phyloP scores from a whole-genome alignment of 164 flowering plant genomes.

The Saururus chinensis region DNA sequence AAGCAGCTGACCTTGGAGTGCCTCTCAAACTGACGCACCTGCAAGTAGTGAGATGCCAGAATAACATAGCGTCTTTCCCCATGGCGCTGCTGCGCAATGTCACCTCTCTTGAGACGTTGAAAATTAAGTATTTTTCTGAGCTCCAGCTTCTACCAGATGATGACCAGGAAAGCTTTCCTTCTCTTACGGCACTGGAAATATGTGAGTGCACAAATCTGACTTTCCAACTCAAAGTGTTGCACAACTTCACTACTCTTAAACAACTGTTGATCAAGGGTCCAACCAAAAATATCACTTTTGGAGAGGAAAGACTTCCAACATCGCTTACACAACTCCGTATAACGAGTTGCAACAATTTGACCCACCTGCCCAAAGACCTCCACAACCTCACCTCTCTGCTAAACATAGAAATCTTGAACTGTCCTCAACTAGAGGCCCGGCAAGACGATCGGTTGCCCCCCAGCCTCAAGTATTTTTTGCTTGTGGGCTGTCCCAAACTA shows the following conservation, averaged over 20 bases:
- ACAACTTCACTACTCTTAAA: conserved; percentile 4
- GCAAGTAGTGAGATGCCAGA: too few relatives aligned
- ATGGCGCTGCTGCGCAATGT: conserved; percentile 7
- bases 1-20: too few relatives aligned
- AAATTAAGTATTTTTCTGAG: not conserved
- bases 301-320: conserved; percentile 1
- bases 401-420: too few relatives aligned
- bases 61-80: not conserved
- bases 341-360: not conserved
- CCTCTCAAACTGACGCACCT: too few relatives aligned
- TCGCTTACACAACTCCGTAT: not conserved
- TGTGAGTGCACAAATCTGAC: not conserved
- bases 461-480: not conserved
- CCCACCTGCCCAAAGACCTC: not conserved
- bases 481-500: not conserved
- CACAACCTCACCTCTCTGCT: not conserved
- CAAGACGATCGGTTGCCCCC: not conserved
- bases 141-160: not conserved
- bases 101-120: conserved; percentile 7
- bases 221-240: conserved; percentile 1
- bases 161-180: not conserved
- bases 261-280: not conserved
- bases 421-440: not conserved
- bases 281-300: not conserved
- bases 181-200: conserved; percentile 7